These are phyloP conservation scores for Vararia minispora DNA, from an alignment of 768 basidiomycete species.

Conservation along the genomic window DNA sequence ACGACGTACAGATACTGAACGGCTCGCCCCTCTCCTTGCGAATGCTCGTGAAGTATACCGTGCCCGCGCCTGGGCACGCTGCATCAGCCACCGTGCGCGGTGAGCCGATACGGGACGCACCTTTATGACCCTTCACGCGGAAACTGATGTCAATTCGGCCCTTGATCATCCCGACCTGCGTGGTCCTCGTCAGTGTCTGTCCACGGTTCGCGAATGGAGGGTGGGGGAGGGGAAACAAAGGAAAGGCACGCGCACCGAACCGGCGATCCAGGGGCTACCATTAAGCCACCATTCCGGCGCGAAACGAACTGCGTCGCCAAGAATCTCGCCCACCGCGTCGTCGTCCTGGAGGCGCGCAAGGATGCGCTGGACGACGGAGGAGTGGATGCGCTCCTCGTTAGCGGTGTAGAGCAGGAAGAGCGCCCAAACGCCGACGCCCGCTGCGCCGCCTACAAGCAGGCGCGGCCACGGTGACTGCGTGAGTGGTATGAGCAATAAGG, in stretches of 20 bases:
- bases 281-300: slow-evolving; percentile 68
- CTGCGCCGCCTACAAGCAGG: slow-evolving; percentile 32
- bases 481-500: neutral
- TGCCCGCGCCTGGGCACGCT: slow-evolving; percentile 46
- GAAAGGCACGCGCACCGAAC: slow-evolving; percentile 58
- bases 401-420: slow-evolving; percentile 58
- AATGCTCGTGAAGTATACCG: slow-evolving; percentile 76
- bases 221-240: slow-evolving; percentile 11
- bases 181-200: too few relatives aligned
- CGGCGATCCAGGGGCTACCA: slow-evolving; percentile 61
- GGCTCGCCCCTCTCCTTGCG: slow-evolving; percentile 61
- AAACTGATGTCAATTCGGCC: slow-evolving; percentile 74
- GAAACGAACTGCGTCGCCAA: slow-evolving; percentile 57
- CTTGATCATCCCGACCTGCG: slow-evolving; percentile 59
- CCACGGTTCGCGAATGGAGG: too few relatives aligned
- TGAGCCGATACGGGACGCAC: slow-evolving; percentile 26
- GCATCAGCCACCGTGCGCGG: neutral
- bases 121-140: slow-evolving; percentile 60
- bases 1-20: slow-evolving; percentile 55
- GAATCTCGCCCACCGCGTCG: slow-evolving; percentile 32
- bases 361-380: slow-evolving; percentile 61
- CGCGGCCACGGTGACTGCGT: slow-evolving; percentile 41
- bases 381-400: slow-evolving; percentile 70
- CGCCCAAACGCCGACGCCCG: slow-evolving; percentile 55
- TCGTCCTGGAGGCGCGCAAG: slow-evolving; percentile 47